Evolutionary conservation across 2,329 filamentous ascomycete species (phyloP), one percentile per base, ranked within the genome.

Genomic region (Claviceps fusiformis): DNA sequence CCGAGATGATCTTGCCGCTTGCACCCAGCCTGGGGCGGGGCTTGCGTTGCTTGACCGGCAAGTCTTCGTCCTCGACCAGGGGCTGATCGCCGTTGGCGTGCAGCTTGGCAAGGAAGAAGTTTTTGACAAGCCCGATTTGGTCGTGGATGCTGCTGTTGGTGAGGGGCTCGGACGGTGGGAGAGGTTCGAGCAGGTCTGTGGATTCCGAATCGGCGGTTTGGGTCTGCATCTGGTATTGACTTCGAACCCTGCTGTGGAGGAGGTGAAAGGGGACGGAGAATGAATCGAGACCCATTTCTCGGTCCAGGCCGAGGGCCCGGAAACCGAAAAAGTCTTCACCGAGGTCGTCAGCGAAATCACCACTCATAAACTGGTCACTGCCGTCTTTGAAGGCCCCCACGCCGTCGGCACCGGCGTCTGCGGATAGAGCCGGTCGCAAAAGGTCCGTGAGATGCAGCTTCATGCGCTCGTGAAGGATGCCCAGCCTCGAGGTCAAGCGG

Each of bases 271-370:
- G 93, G 41, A 98, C 93, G 54, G 88, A 91, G 58, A 97, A 81
- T 61, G 87, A 87, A 37, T 92, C 85, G 58, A 93, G 78, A 19
- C 91, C 91, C 66, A 97, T 86, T 67, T 98, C 93, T 62, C 84
- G 86, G 64, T 95, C 90, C 56, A 98, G 79, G 47, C 93, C 93
- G 49, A 98, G 81, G 57, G 95, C 91, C 67, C 90, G 91, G 80
- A 98, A 97, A 33, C 93, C 93, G 65, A 98, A 98, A 79, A 96
- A 98, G 72, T 98, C 93, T 74, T 98, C 93, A 58, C 91, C 92
- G 13, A 98, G 86, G 62, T 98, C 93, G 67, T 96, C 93, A 0
- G 93, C 93, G 68, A 98, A 98, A 69, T 98, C 93, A 58, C 93
- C 93, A 49, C 88, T 89, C 50, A 96, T 85, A 62, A 97, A 98